Evolutionary conservation across 768 basidiomycete species (phyloP).

Genomic region (Mycena olivaceomarginata): DNA sequence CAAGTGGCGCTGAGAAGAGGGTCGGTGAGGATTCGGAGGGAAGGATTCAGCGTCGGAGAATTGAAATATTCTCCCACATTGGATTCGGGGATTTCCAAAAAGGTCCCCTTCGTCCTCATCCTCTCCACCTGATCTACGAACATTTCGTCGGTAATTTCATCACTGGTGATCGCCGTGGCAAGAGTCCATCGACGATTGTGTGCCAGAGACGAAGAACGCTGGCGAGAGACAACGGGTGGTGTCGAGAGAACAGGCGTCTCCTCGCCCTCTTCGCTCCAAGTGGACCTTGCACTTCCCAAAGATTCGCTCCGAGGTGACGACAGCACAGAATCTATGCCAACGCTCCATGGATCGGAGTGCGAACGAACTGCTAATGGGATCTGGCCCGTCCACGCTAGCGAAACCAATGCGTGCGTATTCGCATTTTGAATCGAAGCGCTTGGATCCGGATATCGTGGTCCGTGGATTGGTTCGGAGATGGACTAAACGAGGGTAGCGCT

Average conservation of each 20-base stretch:
- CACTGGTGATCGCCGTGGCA: slow-evolving; percentile 70
- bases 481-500: background rate
- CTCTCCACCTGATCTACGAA: slow-evolving; percentile 69
- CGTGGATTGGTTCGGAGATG: slow-evolving; percentile 1
- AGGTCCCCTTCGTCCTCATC: slow-evolving; percentile 56
- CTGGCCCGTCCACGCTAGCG: slow-evolving; percentile 38
- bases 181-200: slow-evolving; percentile 60
- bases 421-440: background rate
- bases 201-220: background rate
- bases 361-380: slow-evolving; percentile 17
- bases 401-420: slow-evolving; percentile 36
- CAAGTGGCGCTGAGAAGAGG: slow-evolving; percentile 51
- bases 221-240: background rate
- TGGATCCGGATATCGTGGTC: slow-evolving; percentile 22
- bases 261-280: slow-evolving; percentile 25
- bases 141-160: slow-evolving; percentile 69
- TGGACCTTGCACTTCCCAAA: slow-evolving; percentile 19
- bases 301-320: background rate
- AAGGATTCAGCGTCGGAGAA: slow-evolving; percentile 4
- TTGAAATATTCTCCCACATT: background rate
- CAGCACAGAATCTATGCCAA: background rate
- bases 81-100: slow-evolving; percentile 34
- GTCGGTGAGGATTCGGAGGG: slow-evolving; percentile 27
- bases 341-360: background rate
- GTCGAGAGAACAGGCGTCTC: slow-evolving; percentile 14